Percentiles rank a stretch among this genome's conserved stretches.
Evolutionary conservation across 2,329 filamentous ascomycete genomes (phyloP).

Genomic region (Alternaria ventricosa): DNA sequence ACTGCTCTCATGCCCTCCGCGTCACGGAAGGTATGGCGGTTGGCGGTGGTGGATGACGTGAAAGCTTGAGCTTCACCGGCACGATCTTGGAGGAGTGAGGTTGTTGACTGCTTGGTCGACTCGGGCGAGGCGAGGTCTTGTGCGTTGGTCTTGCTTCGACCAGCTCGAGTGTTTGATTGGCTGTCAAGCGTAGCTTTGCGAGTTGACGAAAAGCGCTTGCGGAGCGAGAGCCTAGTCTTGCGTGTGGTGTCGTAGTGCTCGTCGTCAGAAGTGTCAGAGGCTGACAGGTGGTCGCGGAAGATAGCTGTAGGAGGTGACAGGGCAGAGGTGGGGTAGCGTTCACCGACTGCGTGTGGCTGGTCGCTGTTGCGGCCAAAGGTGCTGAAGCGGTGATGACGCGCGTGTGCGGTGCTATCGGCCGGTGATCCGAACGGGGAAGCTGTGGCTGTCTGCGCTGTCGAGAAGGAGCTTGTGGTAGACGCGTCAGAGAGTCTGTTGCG

Average conservation of each 20-base stretch:
- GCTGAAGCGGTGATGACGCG: conserved; percentile 27
- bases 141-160: conserved; percentile 21
- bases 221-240: conserved; percentile 31
- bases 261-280: conserved; percentile 37
- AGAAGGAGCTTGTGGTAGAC: conserved; percentile 30
- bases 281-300: conserved; percentile 33
- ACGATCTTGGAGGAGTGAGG: conserved; percentile 25
- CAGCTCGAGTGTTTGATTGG: conserved; percentile 6
- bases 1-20: conserved; percentile 33
- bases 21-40: conserved; percentile 34
- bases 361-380: conserved; percentile 32
- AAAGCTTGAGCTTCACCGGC: conserved; percentile 26
- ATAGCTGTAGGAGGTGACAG: conserved; percentile 50
- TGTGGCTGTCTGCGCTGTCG: conserved; percentile 18
- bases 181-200: conserved; percentile 21
- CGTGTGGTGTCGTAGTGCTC: conserved; percentile 29
- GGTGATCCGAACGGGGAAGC: conserved; percentile 20
- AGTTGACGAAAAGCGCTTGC: conserved; percentile 31
- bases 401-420: conserved; percentile 19
- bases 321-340: conserved; percentile 57
- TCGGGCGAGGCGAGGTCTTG: conserved; percentile 21
- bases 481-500: conserved; percentile 37
- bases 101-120: conserved; percentile 14
- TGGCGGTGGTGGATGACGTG: conserved; percentile 17
- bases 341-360: conserved; percentile 50